phyloP scores from a whole-genome alignment of 805 yeast species.

The Tanozyma kutaoensis region DNA sequence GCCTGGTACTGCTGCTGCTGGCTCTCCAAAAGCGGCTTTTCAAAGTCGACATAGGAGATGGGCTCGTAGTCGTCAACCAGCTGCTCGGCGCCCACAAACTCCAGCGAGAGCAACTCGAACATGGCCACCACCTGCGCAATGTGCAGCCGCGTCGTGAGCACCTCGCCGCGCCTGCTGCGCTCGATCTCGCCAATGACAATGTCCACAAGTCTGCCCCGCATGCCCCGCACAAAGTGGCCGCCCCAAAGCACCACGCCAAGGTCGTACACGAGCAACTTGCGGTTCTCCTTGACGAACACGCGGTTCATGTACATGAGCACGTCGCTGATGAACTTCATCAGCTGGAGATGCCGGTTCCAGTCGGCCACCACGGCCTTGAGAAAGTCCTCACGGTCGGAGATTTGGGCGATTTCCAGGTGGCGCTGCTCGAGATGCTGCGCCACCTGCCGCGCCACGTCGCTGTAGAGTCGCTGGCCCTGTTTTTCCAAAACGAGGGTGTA shows the following conservation, averaged over 20 bases:
- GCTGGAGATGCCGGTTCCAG: conserved; percentile 63
- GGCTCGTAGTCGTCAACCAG: conserved; percentile 9
- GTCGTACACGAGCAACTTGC: conserved; percentile 54
- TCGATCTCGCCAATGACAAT: conserved; percentile 43
- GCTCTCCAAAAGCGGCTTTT: conserved; percentile 43
- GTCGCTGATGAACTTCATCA: conserved; percentile 72
- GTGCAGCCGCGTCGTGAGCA: conserved; percentile 35
- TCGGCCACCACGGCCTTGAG: conserved; percentile 23
- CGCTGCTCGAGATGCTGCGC: conserved; percentile 26
- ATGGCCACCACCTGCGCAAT: conserved; percentile 53
- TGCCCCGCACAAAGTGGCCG: conserved; percentile 39
- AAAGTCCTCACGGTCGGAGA: conserved; percentile 15
- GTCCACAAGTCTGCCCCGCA: conserved; percentile 37
- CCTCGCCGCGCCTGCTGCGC: conserved; percentile 39
- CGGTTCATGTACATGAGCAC: conserved; percentile 79
- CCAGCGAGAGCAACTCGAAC: conserved; percentile 53
- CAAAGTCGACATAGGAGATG: conserved; percentile 52
- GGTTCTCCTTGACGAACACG: conserved; percentile 64
- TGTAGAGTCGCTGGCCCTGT: conserved; percentile 52
- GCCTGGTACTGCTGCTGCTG: conserved; percentile 43
- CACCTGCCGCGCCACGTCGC: conserved; percentile 39
- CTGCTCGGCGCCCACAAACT: conserved; percentile 2
- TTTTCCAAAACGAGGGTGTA: conserved; percentile 65
- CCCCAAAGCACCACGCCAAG: conserved; percentile 59
- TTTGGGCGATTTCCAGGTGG: conserved; percentile 6